A percentile compares a stretch with the other conserved stretches of the same genome.
These are phyloP conservation scores for Malassezia japonica DNA, from an alignment of 1,284 basidiomycete species.

Conservation along the genomic window DNA sequence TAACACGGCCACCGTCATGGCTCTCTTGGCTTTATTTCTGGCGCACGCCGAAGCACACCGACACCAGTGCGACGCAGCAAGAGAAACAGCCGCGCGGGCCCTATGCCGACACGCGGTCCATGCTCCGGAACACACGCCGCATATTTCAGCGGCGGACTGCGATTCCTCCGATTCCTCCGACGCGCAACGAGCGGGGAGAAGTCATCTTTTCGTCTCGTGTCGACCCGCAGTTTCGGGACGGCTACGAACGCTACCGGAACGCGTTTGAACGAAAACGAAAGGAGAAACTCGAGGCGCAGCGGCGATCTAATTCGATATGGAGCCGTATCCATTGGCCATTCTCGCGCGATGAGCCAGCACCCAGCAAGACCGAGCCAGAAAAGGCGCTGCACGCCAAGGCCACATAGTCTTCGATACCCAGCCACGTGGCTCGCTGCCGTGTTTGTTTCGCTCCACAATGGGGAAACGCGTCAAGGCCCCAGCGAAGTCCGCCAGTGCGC, in stretches of 20 bases:
- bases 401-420: constrained; percentile 11
- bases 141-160: background rate
- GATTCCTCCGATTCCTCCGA: constrained; percentile 61
- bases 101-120: too few relatives aligned
- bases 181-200: constrained; percentile 82
- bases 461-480: background rate
- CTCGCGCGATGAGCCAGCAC: too few relatives aligned
- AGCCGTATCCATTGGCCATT: background rate
- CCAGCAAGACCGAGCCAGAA: too few relatives aligned
- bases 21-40: background rate
- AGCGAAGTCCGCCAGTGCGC: background rate
- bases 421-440: background rate
- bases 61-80: background rate
- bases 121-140: background rate
- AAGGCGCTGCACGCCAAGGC: background rate
- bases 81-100: too few relatives aligned
- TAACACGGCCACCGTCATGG: background rate
- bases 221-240: constrained; percentile 69
- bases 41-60: background rate
- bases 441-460: constrained; percentile 2
- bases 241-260: constrained; percentile 81
- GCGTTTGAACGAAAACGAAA: constrained; percentile 77
- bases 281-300: constrained; percentile 51
- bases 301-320: background rate
- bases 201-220: constrained; percentile 88